Base-by-base conservation (phyloP, 257 asterid species). In the Salvia splendens region DNA sequence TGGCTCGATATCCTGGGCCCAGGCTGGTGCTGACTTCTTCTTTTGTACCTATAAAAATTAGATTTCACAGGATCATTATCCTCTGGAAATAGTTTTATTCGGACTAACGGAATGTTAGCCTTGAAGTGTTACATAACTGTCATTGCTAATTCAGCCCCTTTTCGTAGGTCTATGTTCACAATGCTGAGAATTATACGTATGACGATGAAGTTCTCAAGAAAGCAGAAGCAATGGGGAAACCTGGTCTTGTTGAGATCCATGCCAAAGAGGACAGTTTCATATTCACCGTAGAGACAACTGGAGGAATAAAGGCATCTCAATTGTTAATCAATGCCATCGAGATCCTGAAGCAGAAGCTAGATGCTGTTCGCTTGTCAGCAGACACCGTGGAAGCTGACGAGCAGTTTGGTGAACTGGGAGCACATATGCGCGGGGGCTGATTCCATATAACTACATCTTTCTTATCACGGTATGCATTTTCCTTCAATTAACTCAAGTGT, bases 341-440 rank as follows among this genome's bases (percentile, higher is more conserved):
- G 5, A 69, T 94, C 69, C 86, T 94, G 80, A 94, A 94, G 79
- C 96, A 82, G 79, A 94, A 94, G 79, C 58, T 91, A 79, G 99
- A 94, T 67, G 96, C 97, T 7, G 98, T 94, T 64, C 95, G 97
- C 64, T 64, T 94, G 81, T 91, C 99, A 0, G 88, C 95, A 10
- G 99, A 91, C 81, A 88, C 96, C 7, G 96, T 94, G 75, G 98
- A 91, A 83, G 96, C 96, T 49, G 99, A 94, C 66, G 99, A 91
- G 66, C 99, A 94, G 81, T 94, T 94, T 65, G 94, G 95, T 7
- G 98, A 94, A 79, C 75, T 94, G 92, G 99, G 98, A 54, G 99
- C 96, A 8, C 99, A 94, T 78, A 87, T 94, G 97, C 95, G 98
- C 10, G 99, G 99, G 8, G 96, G 98, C 8, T 93, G 83, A 92